Base-by-base conservation (phyloP, 371 early-diverging fungal genomes). In the Actinomucor elegans region DNA sequence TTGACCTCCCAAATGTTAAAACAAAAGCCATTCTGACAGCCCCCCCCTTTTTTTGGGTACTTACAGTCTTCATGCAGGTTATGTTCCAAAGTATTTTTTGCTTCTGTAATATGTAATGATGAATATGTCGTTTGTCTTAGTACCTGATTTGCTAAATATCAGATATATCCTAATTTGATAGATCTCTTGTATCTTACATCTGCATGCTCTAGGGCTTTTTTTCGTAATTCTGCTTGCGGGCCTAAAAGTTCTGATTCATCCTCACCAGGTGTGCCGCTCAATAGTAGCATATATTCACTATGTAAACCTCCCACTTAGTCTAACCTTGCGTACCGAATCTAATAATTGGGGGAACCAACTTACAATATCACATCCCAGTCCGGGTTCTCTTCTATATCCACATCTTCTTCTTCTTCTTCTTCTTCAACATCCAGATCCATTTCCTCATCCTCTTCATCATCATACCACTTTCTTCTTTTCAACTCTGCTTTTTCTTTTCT, bases 201-300 rank as follows among this genome's bases (percentile, higher is more conserved):
- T 46, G 49, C 55, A 43, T 64, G 34, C 2, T 43, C 24, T 15
- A 64, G 34, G 11, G 67, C 73, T 28, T 55, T 54, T 40, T 52
- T 33, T 8, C 69, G 66, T 8, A 73, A 12, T 20, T 59, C 58
- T 9, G 42, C 54, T 49, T 66, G 58, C 5, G 64, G 59, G n/a
- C 46, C 31, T 7, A 69, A 23, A 18, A 66, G 59, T 31, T 64
- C 59, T 10, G 45, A 53, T 59, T 57, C 47, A 51, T 66, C 58
- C 0, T 34, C 50, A 36, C 61, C 50, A 1, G 61, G 23, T 9
- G 67, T 52, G 33, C 60, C 57, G 14, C 61, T 57, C 27, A 69
- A 21, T 10, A 55, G 52, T 10, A 73, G n/a, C 34, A 73, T 27
- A 47, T 73, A 73, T 26, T 73, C 73, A 44, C 73, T 71, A 44